Evolutionary conservation across 2,329 filamentous ascomycete genomes (phyloP).

Genomic region (Claviceps quebecensis): DNA sequence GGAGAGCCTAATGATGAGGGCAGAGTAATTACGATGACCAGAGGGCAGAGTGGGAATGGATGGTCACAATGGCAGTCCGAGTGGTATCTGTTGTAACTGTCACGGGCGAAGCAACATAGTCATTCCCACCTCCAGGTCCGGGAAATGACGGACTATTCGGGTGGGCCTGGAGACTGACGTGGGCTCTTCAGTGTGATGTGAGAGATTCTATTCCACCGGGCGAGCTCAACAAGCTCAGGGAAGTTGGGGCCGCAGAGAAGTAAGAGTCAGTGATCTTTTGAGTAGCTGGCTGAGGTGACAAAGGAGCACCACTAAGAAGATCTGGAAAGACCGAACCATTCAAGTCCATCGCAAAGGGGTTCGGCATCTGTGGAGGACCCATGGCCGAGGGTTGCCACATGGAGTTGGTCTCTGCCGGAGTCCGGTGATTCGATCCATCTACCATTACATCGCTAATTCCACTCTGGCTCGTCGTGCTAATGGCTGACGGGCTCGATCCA

Average conservation of each 20-base stretch:
- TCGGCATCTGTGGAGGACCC: conserved; percentile 52
- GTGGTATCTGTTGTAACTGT: conserved; percentile 53
- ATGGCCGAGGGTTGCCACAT: conserved; percentile 61
- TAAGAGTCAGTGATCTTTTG: conserved; percentile 61
- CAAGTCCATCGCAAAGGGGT: conserved; percentile 63
- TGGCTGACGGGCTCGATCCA: conserved; percentile 86
- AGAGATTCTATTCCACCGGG: conserved; percentile 43
- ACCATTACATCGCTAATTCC: conserved; percentile 85
- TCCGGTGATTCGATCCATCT: conserved; percentile 59
- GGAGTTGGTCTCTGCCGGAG: conserved; percentile 36
- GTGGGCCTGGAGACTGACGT: conserved; percentile 45
- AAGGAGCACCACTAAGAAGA: conserved; percentile 53
- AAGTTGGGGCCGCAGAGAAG: conserved; percentile 65
- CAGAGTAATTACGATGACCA: conserved; percentile 48
- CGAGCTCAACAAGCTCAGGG: conserved; percentile 59
- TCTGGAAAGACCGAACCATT: conserved; percentile 64
- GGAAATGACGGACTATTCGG: conserved; percentile 58
- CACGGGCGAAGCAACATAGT: conserved; percentile 43
- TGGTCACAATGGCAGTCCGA: conserved; percentile 45
- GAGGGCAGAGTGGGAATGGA: conserved; percentile 42
- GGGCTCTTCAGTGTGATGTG: conserved; percentile 51
- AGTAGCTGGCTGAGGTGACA: conserved; percentile 62
- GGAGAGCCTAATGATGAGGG: conserved; percentile 37
- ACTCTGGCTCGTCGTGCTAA: conserved; percentile 88
- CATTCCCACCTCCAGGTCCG: conserved; percentile 45